These are phyloP conservation scores for Daucus carota DNA, from an alignment of 129 eudicot species.

Conservation along the genomic window DH1_v3.0 NC_030382.2:46642001-46642500, in stretches of 20 bases:
- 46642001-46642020: too few species aligned
- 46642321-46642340: neutral
- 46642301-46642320: slow-evolving; percentile 1
- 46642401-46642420: slow-evolving; percentile 3
- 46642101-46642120: too few species aligned
- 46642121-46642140: too few species aligned
- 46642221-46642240: neutral
- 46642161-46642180: too few species aligned
- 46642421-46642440: neutral
- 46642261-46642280: neutral
- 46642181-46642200: neutral
- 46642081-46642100: too few species aligned
- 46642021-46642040: too few species aligned
- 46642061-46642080: too few species aligned
- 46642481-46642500: too few species aligned
- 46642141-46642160: too few species aligned
- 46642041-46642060: too few species aligned
- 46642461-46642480: slow-evolving; percentile 2
- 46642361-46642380: slow-evolving; percentile 3
- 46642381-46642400: neutral
- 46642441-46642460: slow-evolving; percentile 4
- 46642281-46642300: neutral
- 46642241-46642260: neutral
- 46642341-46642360: slow-evolving; percentile 2
- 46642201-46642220: neutral